These are phyloP conservation scores for Globisporangium orthogonon DNA, from an alignment of 352 stramenopile species.

Conservation along the genomic window DNA sequence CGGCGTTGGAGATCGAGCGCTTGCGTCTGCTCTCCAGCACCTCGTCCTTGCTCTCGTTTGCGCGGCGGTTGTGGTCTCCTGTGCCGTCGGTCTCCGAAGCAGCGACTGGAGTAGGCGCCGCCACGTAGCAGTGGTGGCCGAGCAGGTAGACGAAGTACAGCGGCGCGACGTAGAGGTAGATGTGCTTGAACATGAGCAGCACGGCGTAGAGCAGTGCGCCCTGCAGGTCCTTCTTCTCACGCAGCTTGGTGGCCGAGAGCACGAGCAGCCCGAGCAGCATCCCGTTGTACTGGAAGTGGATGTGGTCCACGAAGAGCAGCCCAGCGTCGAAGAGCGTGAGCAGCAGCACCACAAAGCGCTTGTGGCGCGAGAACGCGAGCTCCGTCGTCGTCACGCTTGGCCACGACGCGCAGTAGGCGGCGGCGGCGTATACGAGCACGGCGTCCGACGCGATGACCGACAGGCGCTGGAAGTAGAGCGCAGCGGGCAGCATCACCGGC, in stretches of 20 bases:
- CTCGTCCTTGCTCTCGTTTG: slow-evolving; percentile 2
- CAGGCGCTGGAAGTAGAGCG: slow-evolving; percentile 89
- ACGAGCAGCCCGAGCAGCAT: slow-evolving; percentile 94
- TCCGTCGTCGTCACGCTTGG: slow-evolving; percentile 70
- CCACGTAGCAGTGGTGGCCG: slow-evolving; percentile 85
- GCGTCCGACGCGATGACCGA: slow-evolving; percentile 90
- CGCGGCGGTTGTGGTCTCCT: not conserved
- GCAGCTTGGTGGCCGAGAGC: slow-evolving; percentile 83
- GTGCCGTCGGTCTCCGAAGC: slow-evolving; percentile 14
- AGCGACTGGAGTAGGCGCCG: slow-evolving; percentile 7
- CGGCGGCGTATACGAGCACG: slow-evolving; percentile 83
- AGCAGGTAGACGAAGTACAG: slow-evolving; percentile 97
- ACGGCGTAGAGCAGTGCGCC: slow-evolving; percentile 88
- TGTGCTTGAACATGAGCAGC: slow-evolving; percentile 97
- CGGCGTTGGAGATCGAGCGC: slow-evolving; percentile 66
- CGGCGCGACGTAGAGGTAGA: slow-evolving; percentile 94
- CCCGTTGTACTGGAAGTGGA: slow-evolving; percentile 99
- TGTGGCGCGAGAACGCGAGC: slow-evolving; percentile 49
- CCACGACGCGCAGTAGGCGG: slow-evolving; percentile 77
- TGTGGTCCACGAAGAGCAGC: slow-evolving; percentile 96
- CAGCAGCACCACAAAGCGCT: slow-evolving; percentile 66
- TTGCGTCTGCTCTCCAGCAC: slow-evolving; percentile 19
- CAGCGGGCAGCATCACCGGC: slow-evolving; percentile 44
- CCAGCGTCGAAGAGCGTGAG: slow-evolving; percentile 91
- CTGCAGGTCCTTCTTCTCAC: slow-evolving; percentile 76